Evolutionary conservation across 2,329 filamentous ascomycete species (phyloP).

Genomic region (Aspergillus ibericus): DNA sequence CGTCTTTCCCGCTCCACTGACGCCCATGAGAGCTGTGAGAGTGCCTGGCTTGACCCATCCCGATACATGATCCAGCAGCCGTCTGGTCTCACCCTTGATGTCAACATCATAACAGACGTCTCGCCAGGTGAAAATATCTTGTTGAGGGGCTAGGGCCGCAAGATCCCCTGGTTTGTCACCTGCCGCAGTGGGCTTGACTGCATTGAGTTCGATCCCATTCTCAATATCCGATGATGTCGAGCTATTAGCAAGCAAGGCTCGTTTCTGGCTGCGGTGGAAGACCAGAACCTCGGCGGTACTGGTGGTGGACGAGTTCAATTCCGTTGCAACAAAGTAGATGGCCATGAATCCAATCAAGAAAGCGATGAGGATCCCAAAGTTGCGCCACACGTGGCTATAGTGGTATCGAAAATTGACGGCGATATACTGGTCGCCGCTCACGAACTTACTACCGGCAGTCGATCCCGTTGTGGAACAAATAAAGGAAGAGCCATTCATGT

Average conservation of each 20-base stretch:
- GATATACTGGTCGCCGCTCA: conserved; percentile 62
- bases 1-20: conserved; percentile 87
- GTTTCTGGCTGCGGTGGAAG: conserved; percentile 60
- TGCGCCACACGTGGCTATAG: conserved; percentile 62
- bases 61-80: not conserved
- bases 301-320: conserved; percentile 59
- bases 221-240: conserved; percentile 6
- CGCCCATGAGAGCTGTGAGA: conserved; percentile 85
- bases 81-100: not conserved
- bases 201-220: not conserved
- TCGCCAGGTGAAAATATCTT: conserved; percentile 77
- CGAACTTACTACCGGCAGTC: conserved; percentile 51
- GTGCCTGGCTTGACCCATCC: conserved; percentile 94
- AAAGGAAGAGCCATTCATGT: conserved; percentile 38
- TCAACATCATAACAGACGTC: conserved; percentile 65
- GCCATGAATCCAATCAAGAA: conserved; percentile 61
- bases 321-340: conserved; percentile 56
- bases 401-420: conserved; percentile 57
- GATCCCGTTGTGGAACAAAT: conserved; percentile 62
- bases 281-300: conserved; percentile 74
- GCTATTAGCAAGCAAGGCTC: conserved; percentile 4
- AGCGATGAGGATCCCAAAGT: conserved; percentile 67
- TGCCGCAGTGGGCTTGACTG: not conserved
- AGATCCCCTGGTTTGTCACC: conserved; percentile 37
- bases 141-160: conserved; percentile 51